Evolutionary conservation across 768 basidiomycete genomes (phyloP), one percentile per base, ranked within the genome.

Genomic region (Termitomyces sp.): DNA sequence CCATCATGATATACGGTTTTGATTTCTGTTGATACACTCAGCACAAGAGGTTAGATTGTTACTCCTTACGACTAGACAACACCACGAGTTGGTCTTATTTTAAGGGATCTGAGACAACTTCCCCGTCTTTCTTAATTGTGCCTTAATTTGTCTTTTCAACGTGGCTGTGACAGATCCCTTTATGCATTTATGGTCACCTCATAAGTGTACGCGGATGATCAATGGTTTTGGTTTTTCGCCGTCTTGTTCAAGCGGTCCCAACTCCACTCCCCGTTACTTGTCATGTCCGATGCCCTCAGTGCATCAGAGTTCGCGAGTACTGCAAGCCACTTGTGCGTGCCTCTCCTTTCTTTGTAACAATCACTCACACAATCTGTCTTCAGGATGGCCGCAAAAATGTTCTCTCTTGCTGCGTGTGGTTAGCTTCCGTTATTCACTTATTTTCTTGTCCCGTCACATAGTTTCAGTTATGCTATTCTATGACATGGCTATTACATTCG

Each of bases 381-480:
- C 29, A 29, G 29, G 35, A 64, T 68, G 65, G 69, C 65, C 10
- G 66, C 68, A 1, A 72, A 73, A 54, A 67, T 72, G 65, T 72
- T 69, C 54, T 73, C 72, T 1, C 58, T 74, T 12, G 70, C 73
- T 9, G 62, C 73, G 15, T 73, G 71, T 60, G 71, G 71, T 74
- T 36, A 20, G 68, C 38, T 18, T 44, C 35, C 10, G 40, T 29
- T 45, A 2, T 39, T 39, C 3, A 18, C 38, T 18, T 13, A 22
- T 45, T 18, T 23, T 50, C 35, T 22, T 41, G 35, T 54, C 31
- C 43, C 15, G 23, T 27, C 20, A 38, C 13, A 3, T 1, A 10
- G 25, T 12, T 31, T 18, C n/a, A 72, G 73, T 71, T 16, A 71
- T 73, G 70, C 56, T 49, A 6, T 49, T 36, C 3, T 49, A 49